Evolutionary conservation across 73 alveolate genomes (phyloP).

Genomic region (Blepharisma stoltei): DNA sequence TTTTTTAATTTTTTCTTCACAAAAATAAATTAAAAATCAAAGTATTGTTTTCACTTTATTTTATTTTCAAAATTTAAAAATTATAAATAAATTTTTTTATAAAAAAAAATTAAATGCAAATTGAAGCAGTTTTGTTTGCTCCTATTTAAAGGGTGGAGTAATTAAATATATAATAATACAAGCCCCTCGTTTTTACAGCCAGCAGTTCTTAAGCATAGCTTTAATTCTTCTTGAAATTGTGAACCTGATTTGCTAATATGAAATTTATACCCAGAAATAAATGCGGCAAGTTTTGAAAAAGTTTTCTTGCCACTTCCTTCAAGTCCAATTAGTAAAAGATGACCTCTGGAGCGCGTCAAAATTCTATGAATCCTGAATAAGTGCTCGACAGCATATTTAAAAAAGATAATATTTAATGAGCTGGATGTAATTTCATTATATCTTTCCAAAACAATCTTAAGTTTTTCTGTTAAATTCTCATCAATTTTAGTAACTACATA

Average conservation of each 20-base stretch:
- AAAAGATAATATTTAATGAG: conserved; percentile 61
- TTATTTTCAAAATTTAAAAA: too few relatives aligned
- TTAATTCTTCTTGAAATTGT: conserved; percentile 77
- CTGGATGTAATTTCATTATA: conserved; percentile 33
- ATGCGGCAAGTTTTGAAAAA: conserved; percentile 22
- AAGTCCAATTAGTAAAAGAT: conserved; percentile 83
- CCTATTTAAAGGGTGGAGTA: too few relatives aligned
- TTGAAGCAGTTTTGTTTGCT: too few relatives aligned
- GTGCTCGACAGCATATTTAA: conserved; percentile 29
- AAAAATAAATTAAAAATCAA: too few relatives aligned
- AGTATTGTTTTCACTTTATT: too few relatives aligned
- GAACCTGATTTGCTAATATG: too few relatives aligned
- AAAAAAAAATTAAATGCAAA: too few relatives aligned
- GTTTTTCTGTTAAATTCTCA: conserved; percentile 6
- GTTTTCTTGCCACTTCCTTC: conserved; percentile 90
- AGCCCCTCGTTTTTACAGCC: conserved; percentile 67
- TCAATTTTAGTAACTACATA: conserved; percentile 25
- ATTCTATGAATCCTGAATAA: conserved; percentile 44
- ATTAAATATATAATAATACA: conserved; percentile 74
- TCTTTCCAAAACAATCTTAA: conserved; percentile 28
- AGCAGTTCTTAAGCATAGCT: conserved; percentile 64
- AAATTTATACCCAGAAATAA: neutral
- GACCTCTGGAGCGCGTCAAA: conserved; percentile 84
- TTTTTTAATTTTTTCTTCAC: too few relatives aligned
- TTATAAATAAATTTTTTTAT: too few relatives aligned